phyloP scores from a whole-genome alignment of 2,329 filamentous ascomycete genomes.

The Fusarium dlaminii region DNA sequence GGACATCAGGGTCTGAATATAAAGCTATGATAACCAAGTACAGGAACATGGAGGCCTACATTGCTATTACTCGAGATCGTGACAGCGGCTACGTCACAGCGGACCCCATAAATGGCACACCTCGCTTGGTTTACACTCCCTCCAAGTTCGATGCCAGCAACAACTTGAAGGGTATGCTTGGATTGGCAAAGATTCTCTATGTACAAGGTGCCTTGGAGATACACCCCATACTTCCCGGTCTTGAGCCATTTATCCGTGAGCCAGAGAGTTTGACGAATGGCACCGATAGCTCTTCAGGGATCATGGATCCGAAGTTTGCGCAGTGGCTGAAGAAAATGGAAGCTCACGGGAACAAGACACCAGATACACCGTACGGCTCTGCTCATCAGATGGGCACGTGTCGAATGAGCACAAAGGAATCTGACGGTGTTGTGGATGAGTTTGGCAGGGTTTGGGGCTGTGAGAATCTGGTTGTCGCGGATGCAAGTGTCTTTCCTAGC shows the following conservation, averaged over 20 bases:
- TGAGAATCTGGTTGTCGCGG: neutral
- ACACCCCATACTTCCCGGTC: neutral
- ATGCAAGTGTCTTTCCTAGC: neutral
- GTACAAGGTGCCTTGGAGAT: neutral
- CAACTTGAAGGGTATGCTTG: neutral
- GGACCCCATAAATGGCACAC: neutral
- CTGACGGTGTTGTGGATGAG: neutral
- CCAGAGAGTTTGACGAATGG: neutral
- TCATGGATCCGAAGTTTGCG: neutral
- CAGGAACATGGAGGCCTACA: neutral
- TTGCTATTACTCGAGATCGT: neutral
- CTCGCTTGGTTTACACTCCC: neutral
- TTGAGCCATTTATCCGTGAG: neutral
- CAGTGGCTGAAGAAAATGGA: neutral
- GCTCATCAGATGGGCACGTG: slow-evolving; percentile 1
- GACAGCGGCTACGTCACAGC: neutral
- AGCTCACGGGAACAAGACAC: slow-evolving; percentile 1
- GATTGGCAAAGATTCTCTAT: neutral
- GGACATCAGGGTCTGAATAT: neutral
- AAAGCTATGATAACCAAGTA: neutral
- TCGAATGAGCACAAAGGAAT: neutral
- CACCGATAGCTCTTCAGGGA: too few species aligned
- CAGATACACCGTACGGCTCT: neutral
- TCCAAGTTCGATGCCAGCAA: neutral
- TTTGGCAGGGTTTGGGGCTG: neutral